phyloP scores from a whole-genome alignment of 495 filamentous ascomycete species.

The Aspergillus nanangensis region DNA sequence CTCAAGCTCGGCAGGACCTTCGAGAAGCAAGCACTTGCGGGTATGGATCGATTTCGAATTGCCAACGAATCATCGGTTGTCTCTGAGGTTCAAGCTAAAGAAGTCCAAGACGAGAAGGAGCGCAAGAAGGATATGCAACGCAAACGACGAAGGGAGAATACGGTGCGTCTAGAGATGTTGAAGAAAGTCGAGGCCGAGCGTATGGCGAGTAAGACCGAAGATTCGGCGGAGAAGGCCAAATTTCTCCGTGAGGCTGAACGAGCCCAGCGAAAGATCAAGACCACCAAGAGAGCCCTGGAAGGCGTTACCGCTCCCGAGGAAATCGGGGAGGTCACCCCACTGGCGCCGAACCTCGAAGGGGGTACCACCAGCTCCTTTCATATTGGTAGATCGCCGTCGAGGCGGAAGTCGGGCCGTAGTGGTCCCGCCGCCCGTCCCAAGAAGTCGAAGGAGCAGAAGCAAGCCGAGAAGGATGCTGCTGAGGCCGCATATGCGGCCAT shows the following conservation, averaged over 20 bases:
- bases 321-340: slow-evolving; percentile 65
- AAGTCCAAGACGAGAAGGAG: slow-evolving; percentile 93
- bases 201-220: slow-evolving; percentile 66
- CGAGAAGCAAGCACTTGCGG: slow-evolving; percentile 47
- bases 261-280: slow-evolving; percentile 82
- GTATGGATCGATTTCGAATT: slow-evolving; percentile 50
- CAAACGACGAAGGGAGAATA: slow-evolving; percentile 94
- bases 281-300: slow-evolving; percentile 75
- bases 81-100: slow-evolving; percentile 80
- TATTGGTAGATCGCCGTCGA: slow-evolving; percentile 59
- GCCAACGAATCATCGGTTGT: slow-evolving; percentile 64
- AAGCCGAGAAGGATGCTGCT: slow-evolving; percentile 89
- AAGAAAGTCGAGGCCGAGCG: slow-evolving; percentile 79
- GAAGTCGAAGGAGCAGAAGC: slow-evolving; percentile 96
- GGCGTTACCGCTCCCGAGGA: slow-evolving; percentile 81
- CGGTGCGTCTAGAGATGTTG: slow-evolving; percentile 77
- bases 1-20: slow-evolving; percentile 48
- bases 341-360: slow-evolving; percentile 80
- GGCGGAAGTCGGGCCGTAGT: slow-evolving; percentile 59
- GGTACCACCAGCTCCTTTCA: slow-evolving; percentile 84
- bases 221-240: slow-evolving; percentile 73
- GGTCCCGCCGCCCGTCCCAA: slow-evolving; percentile 61
- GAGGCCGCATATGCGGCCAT: slow-evolving; percentile 83
- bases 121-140: slow-evolving; percentile 99
- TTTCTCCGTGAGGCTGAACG: slow-evolving; percentile 76